phyloP scores from a whole-genome alignment of 2,329 filamentous ascomycete genomes.

The Chalaropsis thielavioides region DNA sequence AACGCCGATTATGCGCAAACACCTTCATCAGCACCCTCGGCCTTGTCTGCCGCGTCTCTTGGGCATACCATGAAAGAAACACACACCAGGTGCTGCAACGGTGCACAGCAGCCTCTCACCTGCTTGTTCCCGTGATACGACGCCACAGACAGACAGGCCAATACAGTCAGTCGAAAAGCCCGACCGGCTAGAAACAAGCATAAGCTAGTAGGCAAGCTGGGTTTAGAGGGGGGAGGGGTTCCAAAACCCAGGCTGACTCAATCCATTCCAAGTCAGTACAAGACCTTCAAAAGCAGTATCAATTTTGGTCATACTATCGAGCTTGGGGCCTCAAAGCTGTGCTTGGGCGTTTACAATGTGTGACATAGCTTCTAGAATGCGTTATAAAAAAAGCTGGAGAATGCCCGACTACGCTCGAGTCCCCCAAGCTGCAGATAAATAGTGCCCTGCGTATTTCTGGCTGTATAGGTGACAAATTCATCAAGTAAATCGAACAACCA shows the following conservation, averaged over 20 bases:
- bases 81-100: neutral
- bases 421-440: neutral
- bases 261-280: too few relatives aligned
- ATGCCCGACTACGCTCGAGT: neutral
- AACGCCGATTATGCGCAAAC: too few relatives aligned
- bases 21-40: too few relatives aligned
- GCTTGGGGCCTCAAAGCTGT: neutral
- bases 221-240: neutral
- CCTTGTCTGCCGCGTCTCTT: too few relatives aligned
- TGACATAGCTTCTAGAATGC: neutral
- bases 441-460: neutral
- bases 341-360: neutral
- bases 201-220: neutral
- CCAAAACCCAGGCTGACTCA: neutral
- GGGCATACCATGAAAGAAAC: too few relatives aligned
- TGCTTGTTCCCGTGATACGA: neutral
- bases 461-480: neutral
- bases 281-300: neutral
- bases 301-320: neutral
- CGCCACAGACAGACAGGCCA: neutral
- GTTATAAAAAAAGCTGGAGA: neutral
- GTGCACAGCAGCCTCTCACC: neutral
- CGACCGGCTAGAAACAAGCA: neutral
- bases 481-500: neutral
- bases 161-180: neutral